Evolutionary conservation across 2,329 filamentous ascomycete species (phyloP), one percentile per base, ranked within the genome.

Genomic region (Trichophyton verrucosum): DNA sequence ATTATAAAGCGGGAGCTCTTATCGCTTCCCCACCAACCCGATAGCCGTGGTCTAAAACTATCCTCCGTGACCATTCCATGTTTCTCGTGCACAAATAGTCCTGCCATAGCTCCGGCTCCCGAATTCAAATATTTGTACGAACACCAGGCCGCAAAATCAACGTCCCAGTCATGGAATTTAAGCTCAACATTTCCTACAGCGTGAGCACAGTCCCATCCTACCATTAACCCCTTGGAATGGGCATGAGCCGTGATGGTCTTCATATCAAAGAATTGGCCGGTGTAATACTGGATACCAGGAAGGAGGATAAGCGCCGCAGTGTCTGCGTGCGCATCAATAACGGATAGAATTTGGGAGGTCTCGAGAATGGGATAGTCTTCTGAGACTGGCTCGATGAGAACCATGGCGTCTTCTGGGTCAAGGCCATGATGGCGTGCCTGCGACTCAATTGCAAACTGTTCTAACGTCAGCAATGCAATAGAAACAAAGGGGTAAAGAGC

Each of bases 81-180:
- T 44, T 77, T 79, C 69, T 89, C 83, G 72, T 96, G 89, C 7
- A 96, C 87, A 66, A 91, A 96, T 0, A 86, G 77, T 0, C 87
- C 90, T 0, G 83, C 89, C 64, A 95, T 95, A 15, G 85, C 81
- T 3, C 91, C 91, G 0, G 91, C 89, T 0, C 91, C 91, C 27
- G 86, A 85, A 70, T 95, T 95, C 71, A 95, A 82, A 76, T 96
- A 96, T 76, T 96, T 96, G 80, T 96, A 96, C 17, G 86, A 91
- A 74, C 91, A 96, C 91, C 91, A 96, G 60, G 83, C 88, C 15
- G 91, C 91, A 68, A 95, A 95, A 72, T 96, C 91, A 38, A 95
- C 89, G 66, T 88, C 81, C 91, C 91, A 96, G 67, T 92, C 88
- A 73, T 95, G 90, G 20, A 96, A 79, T 61, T 79, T 75, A 17